Evolutionary conservation across 805 yeast genomes (phyloP), one percentile per base, ranked within the genome.

Genomic region (Kluyveromyces starmeri): DNA sequence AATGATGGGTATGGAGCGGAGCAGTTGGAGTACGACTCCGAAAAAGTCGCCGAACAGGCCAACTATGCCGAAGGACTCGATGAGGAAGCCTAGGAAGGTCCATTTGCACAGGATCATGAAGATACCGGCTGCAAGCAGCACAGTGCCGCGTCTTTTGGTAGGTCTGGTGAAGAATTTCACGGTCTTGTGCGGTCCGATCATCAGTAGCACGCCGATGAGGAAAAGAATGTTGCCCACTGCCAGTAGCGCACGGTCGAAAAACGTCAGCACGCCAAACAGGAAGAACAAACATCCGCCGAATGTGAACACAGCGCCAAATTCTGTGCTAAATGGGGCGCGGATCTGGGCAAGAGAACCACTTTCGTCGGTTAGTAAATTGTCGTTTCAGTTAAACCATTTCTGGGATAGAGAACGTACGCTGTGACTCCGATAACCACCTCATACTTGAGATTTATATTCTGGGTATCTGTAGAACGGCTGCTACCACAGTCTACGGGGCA

Each of bases 31-130:
- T 29, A 92, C 77, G 9, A 94, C 83, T 17, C 94, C 85, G 51
- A 89, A 83, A 58, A 92, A 88, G 59, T 92, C 97, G 23, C 86
- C 98, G 61, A 92, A 89, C 23, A 89, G 64, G 6, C 84, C 88
- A 40, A 89, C 60, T 17, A 89, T 84, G n/a, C 98, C 98, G 42
- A 88, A 64, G 33, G 80, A 73, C 57, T 89, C 98, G 25, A 89
- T 62, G 2, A 79, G 54, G 51, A 92, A 89, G 7, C 98, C 98
- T 17, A 78, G 48, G 51, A 92, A 83, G 2, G 96, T 75, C 62
- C 79, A 70, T 50, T 81, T 82, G 47, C 73, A 48, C 37, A 89
- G 62, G 35, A 92, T 89, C 45, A 89, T 61, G 10, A 78, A 34
- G 10, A 92, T 76, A 1, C 98, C 98, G 5, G 73, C 35, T 3